Base-by-base conservation (phyloP, 345 rosid genomes). In the Gossypium arboreum region DNA sequence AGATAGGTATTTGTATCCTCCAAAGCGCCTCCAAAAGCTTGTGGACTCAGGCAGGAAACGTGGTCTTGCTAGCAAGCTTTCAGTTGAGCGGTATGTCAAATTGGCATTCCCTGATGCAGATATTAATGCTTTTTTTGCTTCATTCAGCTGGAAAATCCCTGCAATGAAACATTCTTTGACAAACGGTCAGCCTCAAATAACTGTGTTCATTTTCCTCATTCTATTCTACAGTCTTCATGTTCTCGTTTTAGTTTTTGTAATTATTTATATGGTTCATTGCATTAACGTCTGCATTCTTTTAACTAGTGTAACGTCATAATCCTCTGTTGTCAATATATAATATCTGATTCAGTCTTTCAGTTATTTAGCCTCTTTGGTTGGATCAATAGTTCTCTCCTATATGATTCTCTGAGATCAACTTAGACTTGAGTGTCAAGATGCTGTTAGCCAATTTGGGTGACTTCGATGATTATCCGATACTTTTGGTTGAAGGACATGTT, bases 1-100 rank as follows among this genome's bases (percentile, higher is more conserved):
- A 68, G 93, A 90, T 82, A 86, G 92, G 62, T 92, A 88, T 81
- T 72, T 94, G 15, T 94, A 87, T 83, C 89, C 84, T 79, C 98
- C 98, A 2, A 81, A 41, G 68, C 80, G 78, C 68, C 86, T 85
- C 20, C 52, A 29, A 39, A 55, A 55, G 64, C 25, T 64, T 65
- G 52, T 41, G 17, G 15, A 24, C 20, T 9, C 56, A 0, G 64
- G 63, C 48, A 52, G 6, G 72, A 66, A 43, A 66, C 50, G 62
- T 54, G 77, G 64, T 56, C 48, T 75, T 43, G 65, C 73, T 20
- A 75, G 77, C 66, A 75, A 75, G 64, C 72, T 52, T 65, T 66
- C 77, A 54, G 65, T 75, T 20, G 72, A 75, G 68, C 50, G 72
- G 44, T 75, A 12, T 52, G 7, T 75, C 10, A 17, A 47, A 75